Evolutionary conservation across 495 filamentous ascomycete species (phyloP).

Genomic region (Lichenothelia convexa): DNA sequence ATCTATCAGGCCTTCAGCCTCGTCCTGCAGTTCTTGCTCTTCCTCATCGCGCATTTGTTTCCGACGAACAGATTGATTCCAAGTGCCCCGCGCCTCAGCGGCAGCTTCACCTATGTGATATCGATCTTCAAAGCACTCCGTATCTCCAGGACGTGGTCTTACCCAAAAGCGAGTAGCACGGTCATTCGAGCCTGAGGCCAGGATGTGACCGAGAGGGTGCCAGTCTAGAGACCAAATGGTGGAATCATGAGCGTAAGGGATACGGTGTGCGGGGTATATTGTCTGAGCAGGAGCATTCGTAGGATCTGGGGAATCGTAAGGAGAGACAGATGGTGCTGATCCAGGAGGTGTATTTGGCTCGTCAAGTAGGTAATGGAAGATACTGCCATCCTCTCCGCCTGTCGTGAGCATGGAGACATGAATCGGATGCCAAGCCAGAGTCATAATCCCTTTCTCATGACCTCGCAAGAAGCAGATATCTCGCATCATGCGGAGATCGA

Average conservation of each 20-base stretch:
- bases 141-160: slow-evolving; percentile 69
- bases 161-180: slow-evolving; percentile 94
- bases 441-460: slow-evolving; percentile 89
- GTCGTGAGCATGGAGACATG: slow-evolving; percentile 79
- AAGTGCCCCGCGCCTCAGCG: slow-evolving; percentile 82
- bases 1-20: slow-evolving; percentile 82
- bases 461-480: slow-evolving; percentile 82
- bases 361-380: slow-evolving; percentile 84
- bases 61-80: slow-evolving; percentile 61
- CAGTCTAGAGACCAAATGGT: slow-evolving; percentile 95
- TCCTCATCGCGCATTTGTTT: slow-evolving; percentile 77
- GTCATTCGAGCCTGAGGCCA: slow-evolving; percentile 97
- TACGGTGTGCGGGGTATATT: slow-evolving; percentile 69
- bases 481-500: slow-evolving; percentile 95
- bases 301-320: slow-evolving; percentile 69
- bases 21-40: slow-evolving; percentile 81
- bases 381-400: slow-evolving; percentile 69
- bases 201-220: slow-evolving; percentile 89
- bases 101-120: slow-evolving; percentile 91
- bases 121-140: slow-evolving; percentile 63
- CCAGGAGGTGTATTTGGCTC: slow-evolving; percentile 70
- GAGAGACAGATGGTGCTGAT: slow-evolving; percentile 44
- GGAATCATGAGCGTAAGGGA: slow-evolving; percentile 77
- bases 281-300: slow-evolving; percentile 60
- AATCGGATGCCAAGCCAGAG: slow-evolving; percentile 82